Base-by-base conservation (phyloP, 2,329 filamentous ascomycete species). In the Dryadomyces quercivorus region DNA sequence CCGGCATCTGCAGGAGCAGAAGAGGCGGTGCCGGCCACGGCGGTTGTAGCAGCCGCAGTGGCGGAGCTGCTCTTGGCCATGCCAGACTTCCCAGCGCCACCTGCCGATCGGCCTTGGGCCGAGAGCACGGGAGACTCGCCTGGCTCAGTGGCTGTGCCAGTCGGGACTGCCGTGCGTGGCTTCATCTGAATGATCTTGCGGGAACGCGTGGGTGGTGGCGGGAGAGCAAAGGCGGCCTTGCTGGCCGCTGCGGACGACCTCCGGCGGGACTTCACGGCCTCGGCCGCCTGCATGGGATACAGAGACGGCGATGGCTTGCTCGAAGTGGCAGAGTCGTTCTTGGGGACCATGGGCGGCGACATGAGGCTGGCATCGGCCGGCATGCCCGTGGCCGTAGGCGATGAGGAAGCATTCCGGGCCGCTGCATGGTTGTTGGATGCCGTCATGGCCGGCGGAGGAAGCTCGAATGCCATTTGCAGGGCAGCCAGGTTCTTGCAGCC, bases 131-230 rank as follows among this genome's bases (percentile, higher is more conserved):
- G 42, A 5, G 42, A 43, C 16, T n/a, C 20, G 5, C 4, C 44
- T 16, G n/a, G 18, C 18, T 38, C 16, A 21, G 18, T 60, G 58
- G 43, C 62, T 60, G 57, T 64, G 65, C 21, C 59, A 50, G 51
- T n/a, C 16, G 63, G 53, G 26, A 61, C 53, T 52, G 61, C 52
- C 56, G 59, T 58, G 26, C 73, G 70, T 18, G 80, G 92, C 69
- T 95, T 95, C 91, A 97, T 95, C 71, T 97, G 92, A 56, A 97
- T 97, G 66, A 98, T 97, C 72, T 94, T 97, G 63, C 92, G 85
- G 45, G 89, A 88, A 59, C 92, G 78, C 3, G 91, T 95, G 0
- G 93, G 93, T 16, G 92, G 93, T 10, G 93, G 93, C 20, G 93
- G 93, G 16, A 98, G 78, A 10, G 86, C 79, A 67, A 95, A 94